Evolutionary conservation across 2,329 filamentous ascomycete species (phyloP).

Genomic region (Daldinia sp.): DNA sequence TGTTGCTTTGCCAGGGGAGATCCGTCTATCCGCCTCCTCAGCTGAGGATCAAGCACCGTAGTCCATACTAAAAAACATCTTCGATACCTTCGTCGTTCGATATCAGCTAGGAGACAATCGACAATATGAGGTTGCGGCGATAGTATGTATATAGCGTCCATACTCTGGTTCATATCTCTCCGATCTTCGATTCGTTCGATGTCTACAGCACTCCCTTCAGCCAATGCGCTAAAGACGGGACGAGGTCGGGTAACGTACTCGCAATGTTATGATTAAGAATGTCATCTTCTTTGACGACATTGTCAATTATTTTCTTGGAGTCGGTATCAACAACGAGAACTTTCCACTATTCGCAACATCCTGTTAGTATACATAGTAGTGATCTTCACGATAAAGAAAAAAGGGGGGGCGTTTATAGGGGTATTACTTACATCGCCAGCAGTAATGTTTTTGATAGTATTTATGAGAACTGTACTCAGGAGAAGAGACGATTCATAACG

Average conservation of each 20-base stretch:
- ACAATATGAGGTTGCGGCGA: conserved; percentile 88
- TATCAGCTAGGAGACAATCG: conserved; percentile 92
- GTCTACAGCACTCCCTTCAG: conserved; percentile 66
- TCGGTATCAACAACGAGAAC: conserved; percentile 88
- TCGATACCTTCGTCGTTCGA: conserved; percentile 85
- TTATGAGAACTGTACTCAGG: conserved; percentile 71
- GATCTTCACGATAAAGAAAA: neutral
- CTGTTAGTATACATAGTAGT: conserved; percentile 37
- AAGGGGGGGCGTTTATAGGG: neutral
- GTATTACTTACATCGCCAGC: conserved; percentile 76
- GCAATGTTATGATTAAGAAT: conserved; percentile 97
- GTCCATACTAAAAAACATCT: conserved; percentile 89
- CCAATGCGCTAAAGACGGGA: conserved; percentile 41
- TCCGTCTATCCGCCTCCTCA: conserved; percentile 80
- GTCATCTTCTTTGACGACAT: conserved; percentile 93
- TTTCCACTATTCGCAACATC: conserved; percentile 79
- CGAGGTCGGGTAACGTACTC: conserved; percentile 68
- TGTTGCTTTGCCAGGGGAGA: conserved; percentile 76
- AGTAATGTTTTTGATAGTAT: conserved; percentile 81
- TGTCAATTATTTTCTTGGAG: conserved; percentile 88
- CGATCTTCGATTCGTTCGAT: conserved; percentile 94
- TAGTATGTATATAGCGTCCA: conserved; percentile 95
- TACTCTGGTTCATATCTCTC: conserved; percentile 83
- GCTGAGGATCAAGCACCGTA: conserved; percentile 74
- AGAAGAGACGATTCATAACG: conserved; percentile 13